A percentile compares a stretch with the other conserved stretches of the same genome.
These are phyloP conservation scores for Sporobolomyces roseus DNA, from an alignment of 768 basidiomycete genomes.

Conservation along the genomic window DNA sequence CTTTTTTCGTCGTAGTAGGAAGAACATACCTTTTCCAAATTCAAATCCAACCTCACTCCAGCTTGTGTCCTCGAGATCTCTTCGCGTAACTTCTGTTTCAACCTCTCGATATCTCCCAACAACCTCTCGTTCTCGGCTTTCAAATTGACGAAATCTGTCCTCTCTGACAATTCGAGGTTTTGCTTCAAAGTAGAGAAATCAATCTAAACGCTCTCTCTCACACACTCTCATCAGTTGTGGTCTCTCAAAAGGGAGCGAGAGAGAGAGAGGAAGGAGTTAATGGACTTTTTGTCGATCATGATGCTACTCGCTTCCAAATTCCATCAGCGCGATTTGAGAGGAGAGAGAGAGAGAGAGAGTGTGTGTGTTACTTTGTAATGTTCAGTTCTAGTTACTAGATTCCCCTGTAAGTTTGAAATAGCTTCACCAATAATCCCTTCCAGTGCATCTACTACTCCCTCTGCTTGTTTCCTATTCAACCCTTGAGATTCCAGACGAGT, in stretches of 20 bases:
- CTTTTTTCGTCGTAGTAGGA: too few species aligned
- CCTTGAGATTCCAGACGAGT: constrained; percentile 84
- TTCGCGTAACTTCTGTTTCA: constrained; percentile 86
- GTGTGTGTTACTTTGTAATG: constrained; percentile 77
- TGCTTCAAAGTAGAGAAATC: constrained; percentile 79
- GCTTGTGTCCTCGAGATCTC: constrained; percentile 88
- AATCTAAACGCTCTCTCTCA: constrained; percentile 54
- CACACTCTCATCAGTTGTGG: too few species aligned
- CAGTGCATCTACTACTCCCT: constrained; percentile 95
- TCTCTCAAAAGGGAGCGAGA: not conserved
- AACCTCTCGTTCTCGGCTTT: constrained; percentile 96
- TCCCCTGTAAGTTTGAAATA: constrained; percentile 88
- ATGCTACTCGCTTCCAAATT: too few species aligned
- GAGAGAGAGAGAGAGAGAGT: too few species aligned
- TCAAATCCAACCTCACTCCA: constrained; percentile 87
- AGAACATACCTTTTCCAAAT: constrained; percentile 80
- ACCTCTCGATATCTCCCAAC: constrained; percentile 81
- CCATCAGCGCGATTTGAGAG: too few species aligned
- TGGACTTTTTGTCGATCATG: constrained; percentile 79
- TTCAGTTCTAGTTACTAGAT: constrained; percentile 92
- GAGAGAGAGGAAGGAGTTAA: not conserved
- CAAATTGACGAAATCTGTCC: constrained; percentile 91
- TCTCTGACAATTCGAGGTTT: constrained; percentile 91
- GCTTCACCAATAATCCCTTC: constrained; percentile 97
- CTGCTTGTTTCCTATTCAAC: constrained; percentile 52